These are phyloP conservation scores for Lecanicillium sp. DNA, from an alignment of 2,329 filamentous ascomycete species.

Conservation along the genomic window DNA sequence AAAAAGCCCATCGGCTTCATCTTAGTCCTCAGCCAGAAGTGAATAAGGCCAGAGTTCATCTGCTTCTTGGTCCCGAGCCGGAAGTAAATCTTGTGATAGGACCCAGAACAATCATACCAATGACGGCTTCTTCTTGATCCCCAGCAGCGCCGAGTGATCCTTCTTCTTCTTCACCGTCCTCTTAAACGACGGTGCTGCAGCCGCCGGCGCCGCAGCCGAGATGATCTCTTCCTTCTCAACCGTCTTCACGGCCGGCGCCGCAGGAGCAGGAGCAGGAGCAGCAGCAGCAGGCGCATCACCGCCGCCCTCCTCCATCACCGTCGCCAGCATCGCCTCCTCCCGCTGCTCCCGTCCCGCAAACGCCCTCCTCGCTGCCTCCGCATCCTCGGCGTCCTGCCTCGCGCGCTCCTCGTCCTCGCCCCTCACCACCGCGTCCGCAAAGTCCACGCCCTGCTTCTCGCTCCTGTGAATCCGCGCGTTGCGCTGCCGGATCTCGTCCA, in stretches of 20 bases:
- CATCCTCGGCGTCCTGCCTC: slow-evolving; percentile 72
- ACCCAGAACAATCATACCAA: slow-evolving; percentile 42
- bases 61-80: no score
- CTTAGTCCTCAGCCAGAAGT: no score
- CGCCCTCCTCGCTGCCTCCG: slow-evolving; percentile 70
- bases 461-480: slow-evolving; percentile 83
- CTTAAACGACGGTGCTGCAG: slow-evolving; percentile 62
- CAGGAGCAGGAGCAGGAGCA: slow-evolving; percentile 19
- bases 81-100: no score
- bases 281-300: slow-evolving; percentile 25
- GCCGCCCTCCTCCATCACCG: slow-evolving; percentile 47
- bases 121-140: slow-evolving; percentile 78
- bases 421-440: slow-evolving; percentile 48
- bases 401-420: slow-evolving; percentile 53
- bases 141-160: slow-evolving; percentile 64
- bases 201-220: slow-evolving; percentile 25
- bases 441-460: slow-evolving; percentile 60
- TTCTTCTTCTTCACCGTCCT: slow-evolving; percentile 82
- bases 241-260: slow-evolving; percentile 19
- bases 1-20: no score
- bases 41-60: no score
- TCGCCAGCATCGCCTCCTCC: slow-evolving; percentile 37
- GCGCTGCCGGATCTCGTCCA: slow-evolving; percentile 88
- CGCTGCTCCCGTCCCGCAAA: slow-evolving; percentile 61
- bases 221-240: slow-evolving; percentile 15